A percentile compares a stretch with the other conserved stretches of the same genome.
These are phyloP conservation scores for Ophioceras dolichostomum DNA, from an alignment of 2,329 filamentous ascomycete species.

Conservation along the genomic window DNA sequence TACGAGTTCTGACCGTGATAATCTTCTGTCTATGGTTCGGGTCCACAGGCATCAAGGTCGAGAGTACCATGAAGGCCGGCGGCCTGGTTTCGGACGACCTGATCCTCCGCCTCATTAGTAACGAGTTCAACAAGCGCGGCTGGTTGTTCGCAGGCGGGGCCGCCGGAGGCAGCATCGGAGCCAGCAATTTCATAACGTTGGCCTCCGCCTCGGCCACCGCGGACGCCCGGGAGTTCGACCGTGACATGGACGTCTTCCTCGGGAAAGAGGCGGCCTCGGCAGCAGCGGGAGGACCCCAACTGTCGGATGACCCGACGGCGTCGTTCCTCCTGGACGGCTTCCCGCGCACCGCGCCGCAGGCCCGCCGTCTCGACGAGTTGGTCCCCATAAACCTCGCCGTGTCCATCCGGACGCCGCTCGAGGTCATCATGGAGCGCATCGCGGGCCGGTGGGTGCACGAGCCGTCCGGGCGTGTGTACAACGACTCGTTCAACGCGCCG, in stretches of 20 bases:
- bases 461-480: slow-evolving; percentile 85
- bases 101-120: slow-evolving; percentile 85
- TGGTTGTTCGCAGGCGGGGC: slow-evolving; percentile 53
- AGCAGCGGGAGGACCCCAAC: slow-evolving; percentile 14
- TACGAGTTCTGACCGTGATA: not conserved
- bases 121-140: slow-evolving; percentile 73
- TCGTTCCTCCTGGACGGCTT: slow-evolving; percentile 97
- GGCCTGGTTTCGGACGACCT: slow-evolving; percentile 84
- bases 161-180: slow-evolving; percentile 16
- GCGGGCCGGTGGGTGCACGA: slow-evolving; percentile 89
- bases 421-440: slow-evolving; percentile 82
- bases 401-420: slow-evolving; percentile 71
- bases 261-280: slow-evolving; percentile 6
- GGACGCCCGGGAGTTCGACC: slow-evolving; percentile 22
- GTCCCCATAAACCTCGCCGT: slow-evolving; percentile 94
- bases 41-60: slow-evolving; percentile 69
- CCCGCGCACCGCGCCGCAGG: slow-evolving; percentile 76
- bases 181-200: slow-evolving; percentile 29
- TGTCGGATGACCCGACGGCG: slow-evolving; percentile 59
- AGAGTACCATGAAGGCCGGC: slow-evolving; percentile 76
- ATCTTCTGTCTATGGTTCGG: not conserved
- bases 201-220: slow-evolving; percentile 28
- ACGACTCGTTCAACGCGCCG: slow-evolving; percentile 83
- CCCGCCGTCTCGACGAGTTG: slow-evolving; percentile 61
- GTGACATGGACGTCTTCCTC: slow-evolving; percentile 22